Evolutionary conservation across 768 basidiomycete genomes (phyloP), one percentile per base, ranked within the genome.

Genomic region (Boletus edulis): DNA sequence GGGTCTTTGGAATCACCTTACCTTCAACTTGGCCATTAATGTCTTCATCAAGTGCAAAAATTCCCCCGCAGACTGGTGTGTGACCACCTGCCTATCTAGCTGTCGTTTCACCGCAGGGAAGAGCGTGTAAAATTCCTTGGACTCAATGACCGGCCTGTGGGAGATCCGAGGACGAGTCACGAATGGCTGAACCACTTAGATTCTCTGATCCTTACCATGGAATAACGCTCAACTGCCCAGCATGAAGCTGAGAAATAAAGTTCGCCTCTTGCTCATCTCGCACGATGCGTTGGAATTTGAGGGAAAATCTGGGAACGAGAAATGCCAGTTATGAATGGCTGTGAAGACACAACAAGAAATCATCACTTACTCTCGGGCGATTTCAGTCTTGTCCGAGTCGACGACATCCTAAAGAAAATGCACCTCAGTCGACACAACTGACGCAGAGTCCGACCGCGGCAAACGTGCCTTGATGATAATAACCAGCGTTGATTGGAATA

Each of bases 11-110:
- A 15, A 51, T 0, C 2, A 51, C 15, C 50, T 55, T 44, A 81
- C 84, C 76, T 85, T 86, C 38, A 86, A 60, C 54, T 86, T 86
- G 14, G 84, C 84, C 85, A 86, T 86, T 41, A 86, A 58, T 0
- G 81, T 82, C 65, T 86, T 86, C 62, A 86, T 69, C 4, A 77
- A 73, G 38, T 78, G 76, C 5, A 85, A 67, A 59, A 85, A 85
- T 52, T 81, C 75, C 15, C 78, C 79, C 0, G 81, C 84, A 0
- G 75, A 71, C 0, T 63, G 67, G 59, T 85, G 83, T 0, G 82
- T 81, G 1, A 78, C 51, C 3, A 60, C 55, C 55, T 84, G 82
- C 43, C 72, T 69, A 55, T 85, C 80, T 6, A 86, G 62, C 3
- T 70, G 68, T 46, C 67, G 70, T 55, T 80, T 81, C 31, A 86